Conservation (phyloP, 2,329 filamentous ascomycete genomes). For the Aspergillus sp. region DNA sequence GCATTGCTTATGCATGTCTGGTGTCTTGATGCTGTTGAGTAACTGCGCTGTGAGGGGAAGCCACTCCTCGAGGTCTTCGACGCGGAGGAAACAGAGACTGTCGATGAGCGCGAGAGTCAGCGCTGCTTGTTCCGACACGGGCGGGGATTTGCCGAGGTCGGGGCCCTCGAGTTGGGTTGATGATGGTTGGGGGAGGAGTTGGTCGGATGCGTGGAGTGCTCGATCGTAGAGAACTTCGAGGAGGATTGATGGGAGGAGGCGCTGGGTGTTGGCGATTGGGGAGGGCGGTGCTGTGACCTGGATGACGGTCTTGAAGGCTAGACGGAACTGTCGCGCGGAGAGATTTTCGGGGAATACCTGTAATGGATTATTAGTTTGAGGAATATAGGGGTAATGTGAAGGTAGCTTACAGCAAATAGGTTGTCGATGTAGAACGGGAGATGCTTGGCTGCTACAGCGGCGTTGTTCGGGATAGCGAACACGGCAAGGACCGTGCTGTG, state of each 20-base stretch:
- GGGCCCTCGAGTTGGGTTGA: constrained; percentile 36
- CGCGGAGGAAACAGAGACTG: constrained; percentile 71
- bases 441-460: constrained; percentile 67
- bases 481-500: constrained; percentile 80
- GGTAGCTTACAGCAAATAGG: constrained; percentile 61
- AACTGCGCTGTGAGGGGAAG: constrained; percentile 70
- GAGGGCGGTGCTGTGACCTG: constrained; percentile 80
- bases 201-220: constrained; percentile 57
- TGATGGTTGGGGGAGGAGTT: constrained; percentile 48
- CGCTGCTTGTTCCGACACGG: constrained; percentile 72
- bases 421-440: constrained; percentile 82
- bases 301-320: constrained; percentile 84
- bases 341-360: constrained; percentile 75
- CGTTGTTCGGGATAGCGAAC: constrained; percentile 77
- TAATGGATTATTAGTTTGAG: neutral
- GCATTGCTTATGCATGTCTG: constrained; percentile 63
- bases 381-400: neutral
- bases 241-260: constrained; percentile 75
- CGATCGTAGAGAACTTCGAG: constrained; percentile 76
- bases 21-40: constrained; percentile 65
- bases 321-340: constrained; percentile 80
- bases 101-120: constrained; percentile 77
- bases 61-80: constrained; percentile 76
- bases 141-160: constrained; percentile 35
- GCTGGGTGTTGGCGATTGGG: constrained; percentile 69